Evolutionary conservation across 2,329 filamentous ascomycete genomes (phyloP).

Genomic region (Colletotrichum melonis): DNA sequence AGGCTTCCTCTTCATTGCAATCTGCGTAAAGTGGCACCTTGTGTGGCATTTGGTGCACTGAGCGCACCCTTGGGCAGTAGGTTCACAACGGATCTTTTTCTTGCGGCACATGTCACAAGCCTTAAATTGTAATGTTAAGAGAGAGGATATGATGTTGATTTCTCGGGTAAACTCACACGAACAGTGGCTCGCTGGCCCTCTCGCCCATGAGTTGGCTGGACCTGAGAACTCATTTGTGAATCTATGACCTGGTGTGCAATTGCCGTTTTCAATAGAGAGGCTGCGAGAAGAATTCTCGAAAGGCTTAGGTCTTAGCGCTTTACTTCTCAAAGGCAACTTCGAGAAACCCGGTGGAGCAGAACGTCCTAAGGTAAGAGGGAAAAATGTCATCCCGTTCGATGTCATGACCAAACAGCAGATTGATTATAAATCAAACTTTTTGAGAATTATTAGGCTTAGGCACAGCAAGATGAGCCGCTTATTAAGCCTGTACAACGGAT

Average conservation of each 20-base stretch:
- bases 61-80: slow-evolving; percentile 38
- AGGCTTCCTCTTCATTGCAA: slow-evolving; percentile 38
- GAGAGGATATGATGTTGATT: neutral
- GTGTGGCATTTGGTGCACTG: slow-evolving; percentile 42
- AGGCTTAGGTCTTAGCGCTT: neutral
- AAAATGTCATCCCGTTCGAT: neutral
- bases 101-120: slow-evolving; percentile 44
- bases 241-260: neutral
- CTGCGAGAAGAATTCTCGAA: neutral
- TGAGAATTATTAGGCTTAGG: neutral
- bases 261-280: neutral
- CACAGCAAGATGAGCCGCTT: no score
- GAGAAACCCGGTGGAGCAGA: neutral
- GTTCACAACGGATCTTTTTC: slow-evolving; percentile 45
- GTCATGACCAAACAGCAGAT: neutral
- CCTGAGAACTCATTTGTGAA: neutral
- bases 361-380: neutral
- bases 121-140: slow-evolving; percentile 17
- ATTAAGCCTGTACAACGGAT: no score
- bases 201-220: neutral
- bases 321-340: neutral
- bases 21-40: slow-evolving; percentile 44
- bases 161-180: neutral
- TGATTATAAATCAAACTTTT: neutral
- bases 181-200: neutral